A percentile compares a stretch with the other conserved stretches of the same genome.
phyloP scores from a whole-genome alignment of 495 filamentous ascomycete species.

The Aspergillus nanangensis region DNA sequence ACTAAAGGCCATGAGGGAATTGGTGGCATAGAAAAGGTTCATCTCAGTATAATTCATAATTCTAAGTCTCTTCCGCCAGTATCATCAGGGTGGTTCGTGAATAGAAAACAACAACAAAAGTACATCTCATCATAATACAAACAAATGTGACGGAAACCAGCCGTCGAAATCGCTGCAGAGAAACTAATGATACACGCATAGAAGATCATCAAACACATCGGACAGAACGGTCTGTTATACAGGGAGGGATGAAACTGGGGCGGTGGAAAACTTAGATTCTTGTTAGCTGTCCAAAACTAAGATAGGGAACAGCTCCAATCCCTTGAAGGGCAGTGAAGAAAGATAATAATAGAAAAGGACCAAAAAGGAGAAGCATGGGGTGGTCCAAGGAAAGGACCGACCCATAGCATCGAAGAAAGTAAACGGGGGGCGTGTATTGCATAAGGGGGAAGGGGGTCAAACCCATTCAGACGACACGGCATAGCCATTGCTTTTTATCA shows the following conservation, averaged over 20 bases:
- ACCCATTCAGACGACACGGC: no score
- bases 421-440: not conserved
- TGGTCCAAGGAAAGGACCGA: not conserved
- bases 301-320: slow-evolving; percentile 3
- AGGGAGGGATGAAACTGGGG: not conserved
- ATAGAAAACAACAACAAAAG: no score
- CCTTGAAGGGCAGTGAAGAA: not conserved
- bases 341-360: not conserved
- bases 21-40: no score
- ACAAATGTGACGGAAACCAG: no score
- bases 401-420: not conserved
- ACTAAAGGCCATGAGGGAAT: no score
- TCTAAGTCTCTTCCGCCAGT: no score
- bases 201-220: not conserved
- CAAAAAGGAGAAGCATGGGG: not conserved
- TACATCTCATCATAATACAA: no score
- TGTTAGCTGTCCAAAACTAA: slow-evolving; percentile 3
- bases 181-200: not conserved
- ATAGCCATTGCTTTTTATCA: no score
- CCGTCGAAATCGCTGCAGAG: no score
- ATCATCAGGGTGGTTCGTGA: no score
- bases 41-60: no score
- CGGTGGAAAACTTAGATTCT: not conserved
- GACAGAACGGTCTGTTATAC: not conserved
- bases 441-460: no score